These are phyloP conservation scores for Cytospora mali DNA, from an alignment of 2,329 filamentous ascomycete species.

Conservation along the genomic window DNA sequence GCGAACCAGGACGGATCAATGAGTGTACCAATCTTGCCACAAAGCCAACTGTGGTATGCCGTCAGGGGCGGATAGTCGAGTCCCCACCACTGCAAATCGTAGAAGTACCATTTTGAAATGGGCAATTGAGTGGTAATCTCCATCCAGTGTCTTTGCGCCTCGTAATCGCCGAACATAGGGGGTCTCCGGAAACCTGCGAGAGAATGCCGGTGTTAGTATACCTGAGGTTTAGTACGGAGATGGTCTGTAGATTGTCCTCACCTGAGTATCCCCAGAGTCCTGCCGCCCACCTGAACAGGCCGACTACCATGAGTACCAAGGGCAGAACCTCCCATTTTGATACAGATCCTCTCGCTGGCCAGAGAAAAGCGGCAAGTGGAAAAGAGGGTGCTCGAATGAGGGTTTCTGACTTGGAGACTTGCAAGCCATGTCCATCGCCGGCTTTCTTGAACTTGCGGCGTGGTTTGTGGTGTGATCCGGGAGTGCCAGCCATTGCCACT, in stretches of 20 bases:
- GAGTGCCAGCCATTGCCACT: constrained; percentile 47
- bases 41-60: constrained; percentile 96
- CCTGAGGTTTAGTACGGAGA: not conserved
- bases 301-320: constrained; percentile 84
- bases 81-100: constrained; percentile 96
- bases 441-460: constrained; percentile 60
- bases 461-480: constrained; percentile 60
- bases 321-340: constrained; percentile 94
- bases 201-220: constrained; percentile 23
- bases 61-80: constrained; percentile 97
- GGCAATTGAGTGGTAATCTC: constrained; percentile 89
- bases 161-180: constrained; percentile 95
- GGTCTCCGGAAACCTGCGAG: constrained; percentile 71
- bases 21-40: constrained; percentile 79
- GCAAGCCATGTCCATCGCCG: constrained; percentile 39
- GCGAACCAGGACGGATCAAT: constrained; percentile 88
- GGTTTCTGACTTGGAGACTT: constrained; percentile 43
- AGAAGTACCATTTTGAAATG: constrained; percentile 95
- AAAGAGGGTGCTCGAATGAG: constrained; percentile 70
- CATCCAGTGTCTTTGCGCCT: constrained; percentile 99
- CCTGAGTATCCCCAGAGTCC: constrained; percentile 95
- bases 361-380: constrained; percentile 90
- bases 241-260: constrained; percentile 42
- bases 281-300: constrained; percentile 89
- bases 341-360: constrained; percentile 80